Conservation (phyloP, 768 basidiomycete species). For the Auricularia cornea region DNA sequence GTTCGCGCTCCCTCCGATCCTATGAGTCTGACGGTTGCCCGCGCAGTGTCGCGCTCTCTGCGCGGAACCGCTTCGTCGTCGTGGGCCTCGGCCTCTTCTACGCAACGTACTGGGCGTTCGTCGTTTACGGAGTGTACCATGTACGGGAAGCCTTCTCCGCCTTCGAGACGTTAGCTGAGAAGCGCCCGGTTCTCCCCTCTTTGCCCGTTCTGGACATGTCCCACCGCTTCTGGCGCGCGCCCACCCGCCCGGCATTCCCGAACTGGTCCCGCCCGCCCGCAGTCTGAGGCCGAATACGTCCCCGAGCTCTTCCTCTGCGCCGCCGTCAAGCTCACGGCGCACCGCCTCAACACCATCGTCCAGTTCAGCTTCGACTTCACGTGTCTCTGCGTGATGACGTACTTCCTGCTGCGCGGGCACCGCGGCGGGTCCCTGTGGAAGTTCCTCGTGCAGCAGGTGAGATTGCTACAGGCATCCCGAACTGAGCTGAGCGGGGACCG, state of each 20-base stretch:
- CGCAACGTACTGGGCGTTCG: background rate
- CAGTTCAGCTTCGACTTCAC: background rate
- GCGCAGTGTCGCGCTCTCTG: background rate
- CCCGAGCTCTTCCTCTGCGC: background rate
- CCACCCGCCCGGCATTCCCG: background rate
- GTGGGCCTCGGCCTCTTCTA: background rate
- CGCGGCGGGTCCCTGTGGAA: background rate
- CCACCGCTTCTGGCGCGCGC: background rate
- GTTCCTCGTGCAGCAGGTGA: background rate
- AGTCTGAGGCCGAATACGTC: background rate
- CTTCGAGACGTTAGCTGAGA: no score
- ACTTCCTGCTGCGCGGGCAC: background rate
- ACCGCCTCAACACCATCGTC: background rate
- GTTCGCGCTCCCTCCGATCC: background rate
- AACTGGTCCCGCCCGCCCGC: background rate
- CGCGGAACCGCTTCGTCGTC: background rate
- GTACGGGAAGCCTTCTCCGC: background rate
- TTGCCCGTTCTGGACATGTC: no score
- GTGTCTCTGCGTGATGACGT: background rate
- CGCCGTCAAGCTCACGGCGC: background rate
- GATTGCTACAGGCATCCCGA: background rate
- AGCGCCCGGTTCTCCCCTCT: no score
- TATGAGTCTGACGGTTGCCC: background rate
- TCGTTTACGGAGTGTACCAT: background rate
- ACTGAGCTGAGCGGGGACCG: background rate